Base-by-base conservation (phyloP, 202 grass and related monocot species). In the Zoysia matrella region DNA sequence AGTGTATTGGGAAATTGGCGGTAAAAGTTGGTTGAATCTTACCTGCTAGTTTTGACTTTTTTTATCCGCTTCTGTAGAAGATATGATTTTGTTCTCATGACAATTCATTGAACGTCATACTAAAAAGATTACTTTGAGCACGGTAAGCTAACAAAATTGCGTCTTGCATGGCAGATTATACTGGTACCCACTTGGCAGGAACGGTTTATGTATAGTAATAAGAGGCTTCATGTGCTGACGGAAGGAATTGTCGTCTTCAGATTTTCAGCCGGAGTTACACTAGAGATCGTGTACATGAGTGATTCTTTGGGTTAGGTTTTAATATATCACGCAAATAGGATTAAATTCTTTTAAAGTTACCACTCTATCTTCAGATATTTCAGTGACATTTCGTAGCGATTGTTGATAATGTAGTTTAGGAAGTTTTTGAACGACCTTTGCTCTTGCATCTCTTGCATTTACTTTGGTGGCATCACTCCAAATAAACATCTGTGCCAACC, bases 291-390 rank as follows among this genome's bases (percentile, higher is more conserved):
- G 52, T 82, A 82, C 60, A 73, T 78, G 78, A 68, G 41, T 71
- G 63, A 78, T 86, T 89, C 67, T 86, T 78, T 69, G 53, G 73
- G 48, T 69, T 78, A 86, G 83, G 55, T 64, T 69, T 78, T 69
- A 86, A 67, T 89, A 42, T 50, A 61, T 82, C 51, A 40, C 39
- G 75, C 72, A 77, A 83, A 81, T 81, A 60, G 69, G 63, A 79
- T 67, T 16, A 69, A 42, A 30, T 77, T 72, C 60, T 72, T 89
- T 77, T 85, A 78, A 73, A 81, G 8, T 56, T 81, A 3, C 13
- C 40, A 62, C 47, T 46, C 15, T 73, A 57, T 47, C 4, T 11
- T 47, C 52, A 54, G 47, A 41, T 70, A 48, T 6, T 83, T 61
- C 8, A 78, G 67, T 74, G 79, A 79, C 46, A 64, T 66, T 69